A percentile compares a stretch with the other conserved stretches of the same genome.
These are phyloP conservation scores for Millerozyma acaciae DNA, from an alignment of 805 yeast species.

Conservation along the genomic window DNA sequence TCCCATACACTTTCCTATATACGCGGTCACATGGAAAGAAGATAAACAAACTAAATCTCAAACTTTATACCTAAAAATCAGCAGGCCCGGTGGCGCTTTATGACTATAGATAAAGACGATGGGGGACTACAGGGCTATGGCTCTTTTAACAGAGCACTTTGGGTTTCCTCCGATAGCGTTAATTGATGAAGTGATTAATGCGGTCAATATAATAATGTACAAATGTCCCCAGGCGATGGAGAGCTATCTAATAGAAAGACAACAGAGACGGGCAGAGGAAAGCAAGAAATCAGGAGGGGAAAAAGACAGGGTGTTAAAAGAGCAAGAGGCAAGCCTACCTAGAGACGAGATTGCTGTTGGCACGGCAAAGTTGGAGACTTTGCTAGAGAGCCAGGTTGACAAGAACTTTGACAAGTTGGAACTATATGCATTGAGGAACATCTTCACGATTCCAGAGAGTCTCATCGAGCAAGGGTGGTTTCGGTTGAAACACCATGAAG, in stretches of 20 bases:
- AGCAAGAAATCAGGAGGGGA: conserved; percentile 12
- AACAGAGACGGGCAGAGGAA: conserved; percentile 17
- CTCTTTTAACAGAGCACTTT: conserved; percentile 75
- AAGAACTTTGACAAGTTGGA: conserved; percentile 83
- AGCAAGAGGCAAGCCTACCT: conserved; percentile 13
- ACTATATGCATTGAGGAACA: conserved; percentile 72
- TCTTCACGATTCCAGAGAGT: conserved; percentile 65
- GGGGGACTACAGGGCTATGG: conserved; percentile 27
- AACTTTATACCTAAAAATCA: no score
- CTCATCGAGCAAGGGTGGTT: conserved; percentile 64
- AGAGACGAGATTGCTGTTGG: conserved; percentile 68
- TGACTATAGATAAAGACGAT: conserved; percentile 2
- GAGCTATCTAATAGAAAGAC: conserved; percentile 46
- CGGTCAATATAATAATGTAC: conserved; percentile 79
- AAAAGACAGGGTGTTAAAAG: conserved; percentile 15
- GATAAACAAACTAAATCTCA: not conserved
- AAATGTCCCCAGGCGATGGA: conserved; percentile 80
- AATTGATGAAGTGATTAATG: conserved; percentile 83
- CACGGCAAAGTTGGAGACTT: conserved; percentile 72
- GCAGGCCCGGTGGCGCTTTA: not conserved
- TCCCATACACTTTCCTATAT: no score
- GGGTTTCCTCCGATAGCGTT: conserved; percentile 80
- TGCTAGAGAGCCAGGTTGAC: conserved; percentile 73
- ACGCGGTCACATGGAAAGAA: not conserved
- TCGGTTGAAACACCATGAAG: conserved; percentile 64